These are phyloP conservation scores for Barnettozyma sucrosica DNA, from an alignment of 805 yeast genomes.

Conservation along the genomic window DNA sequence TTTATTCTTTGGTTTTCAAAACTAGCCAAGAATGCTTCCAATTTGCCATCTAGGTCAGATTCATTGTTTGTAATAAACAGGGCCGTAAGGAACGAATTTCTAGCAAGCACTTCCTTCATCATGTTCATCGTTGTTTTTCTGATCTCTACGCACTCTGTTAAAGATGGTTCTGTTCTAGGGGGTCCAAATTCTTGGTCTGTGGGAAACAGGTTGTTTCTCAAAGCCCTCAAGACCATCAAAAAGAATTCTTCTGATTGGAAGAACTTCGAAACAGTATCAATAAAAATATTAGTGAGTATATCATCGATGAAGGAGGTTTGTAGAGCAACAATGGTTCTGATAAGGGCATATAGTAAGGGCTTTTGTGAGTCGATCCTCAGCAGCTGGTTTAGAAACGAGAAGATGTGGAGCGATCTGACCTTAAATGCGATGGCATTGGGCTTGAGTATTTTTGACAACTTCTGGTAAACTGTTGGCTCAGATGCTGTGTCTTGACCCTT, in stretches of 20 bases:
- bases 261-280: constrained; percentile 13
- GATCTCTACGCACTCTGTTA: constrained; percentile 31
- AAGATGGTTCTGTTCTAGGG: constrained; percentile 36
- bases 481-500: background rate
- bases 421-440: background rate
- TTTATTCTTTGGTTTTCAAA: constrained; percentile 36
- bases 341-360: constrained; percentile 29
- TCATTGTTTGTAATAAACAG: constrained; percentile 22
- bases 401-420: constrained; percentile 13
- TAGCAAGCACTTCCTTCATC: constrained; percentile 21
- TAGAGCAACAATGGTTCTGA: constrained; percentile 20
- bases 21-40: constrained; percentile 30
- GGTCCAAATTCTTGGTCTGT: constrained; percentile 46
- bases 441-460: background rate
- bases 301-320: constrained; percentile 12
- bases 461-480: background rate
- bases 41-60: constrained; percentile 17
- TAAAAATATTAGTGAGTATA: constrained; percentile 20
- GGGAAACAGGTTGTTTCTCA: constrained; percentile 40
- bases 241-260: constrained; percentile 17
- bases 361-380: constrained; percentile 17
- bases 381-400: constrained; percentile 22
- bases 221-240: constrained; percentile 21
- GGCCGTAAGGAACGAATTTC: constrained; percentile 14
- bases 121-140: constrained; percentile 24